Conservation (phyloP, 1,139 yeast genomes). For the Hemisphaericaspora subhashii region DNA sequence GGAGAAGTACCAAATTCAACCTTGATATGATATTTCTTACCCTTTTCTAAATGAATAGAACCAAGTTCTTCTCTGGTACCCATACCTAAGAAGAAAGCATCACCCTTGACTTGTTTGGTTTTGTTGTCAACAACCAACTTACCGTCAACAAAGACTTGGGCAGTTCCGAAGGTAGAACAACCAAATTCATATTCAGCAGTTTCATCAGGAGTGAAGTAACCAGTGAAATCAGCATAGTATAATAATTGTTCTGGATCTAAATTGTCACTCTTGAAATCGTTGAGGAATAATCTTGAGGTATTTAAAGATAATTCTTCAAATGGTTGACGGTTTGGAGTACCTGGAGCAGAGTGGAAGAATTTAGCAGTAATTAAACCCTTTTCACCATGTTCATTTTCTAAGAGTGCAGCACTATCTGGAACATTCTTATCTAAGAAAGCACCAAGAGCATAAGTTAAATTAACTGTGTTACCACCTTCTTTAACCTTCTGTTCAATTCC, state of each 20-base stretch:
- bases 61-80: conserved; percentile 50
- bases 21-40: conserved; percentile 38
- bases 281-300: conserved; percentile 41
- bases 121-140: conserved; percentile 57
- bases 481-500: conserved; percentile 28
- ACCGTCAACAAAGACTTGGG: conserved; percentile 51
- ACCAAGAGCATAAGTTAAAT: conserved; percentile 28
- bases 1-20: conserved; percentile 52
- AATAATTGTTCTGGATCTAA: conserved; percentile 23
- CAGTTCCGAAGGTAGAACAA: conserved; percentile 52
- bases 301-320: conserved; percentile 36
- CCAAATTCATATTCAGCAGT: conserved; percentile 54
- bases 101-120: conserved; percentile 50
- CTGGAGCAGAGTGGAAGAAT: conserved; percentile 41
- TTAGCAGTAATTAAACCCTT: conserved; percentile 36
- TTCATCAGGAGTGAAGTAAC: conserved; percentile 45
- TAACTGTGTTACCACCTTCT: conserved; percentile 22
- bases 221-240: conserved; percentile 44
- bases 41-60: conserved; percentile 34
- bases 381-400: conserved; percentile 30
- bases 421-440: conserved; percentile 30
- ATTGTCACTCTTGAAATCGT: conserved; percentile 44
- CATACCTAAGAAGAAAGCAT: conserved; percentile 45
- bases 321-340: conserved; percentile 28
- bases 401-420: conserved; percentile 28